phyloP scores from a whole-genome alignment of 441 rosid species.

The Kokia cookei region DNA sequence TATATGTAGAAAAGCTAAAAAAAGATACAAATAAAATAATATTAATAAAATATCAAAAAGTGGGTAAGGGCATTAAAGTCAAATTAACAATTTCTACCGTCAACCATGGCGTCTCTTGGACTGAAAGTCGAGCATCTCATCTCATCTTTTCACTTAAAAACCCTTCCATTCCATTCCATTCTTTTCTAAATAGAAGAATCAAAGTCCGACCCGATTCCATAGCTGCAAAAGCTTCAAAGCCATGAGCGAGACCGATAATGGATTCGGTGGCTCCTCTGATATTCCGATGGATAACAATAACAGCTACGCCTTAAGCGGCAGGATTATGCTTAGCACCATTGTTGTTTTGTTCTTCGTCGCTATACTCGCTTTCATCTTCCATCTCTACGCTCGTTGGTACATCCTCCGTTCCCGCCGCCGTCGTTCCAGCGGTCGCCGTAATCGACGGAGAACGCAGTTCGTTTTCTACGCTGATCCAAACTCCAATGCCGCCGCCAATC shows the following conservation, averaged over 20 bases:
- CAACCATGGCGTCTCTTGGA: neutral
- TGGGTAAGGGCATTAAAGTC: slow-evolving; percentile 2
- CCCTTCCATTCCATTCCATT: neutral
- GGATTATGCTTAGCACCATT: slow-evolving; percentile 64
- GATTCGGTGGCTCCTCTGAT: neutral
- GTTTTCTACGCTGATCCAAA: slow-evolving; percentile 47
- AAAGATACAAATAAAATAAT: too few relatives aligned
- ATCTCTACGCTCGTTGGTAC: slow-evolving; percentile 79
- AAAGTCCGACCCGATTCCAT: neutral
- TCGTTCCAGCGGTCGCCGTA: slow-evolving; percentile 44
- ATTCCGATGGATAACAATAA: neutral
- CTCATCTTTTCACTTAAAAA: neutral
- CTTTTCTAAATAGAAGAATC: neutral
- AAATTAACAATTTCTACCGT: neutral
- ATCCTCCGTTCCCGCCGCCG: slow-evolving; percentile 59
- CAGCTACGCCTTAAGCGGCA: slow-evolving; percentile 56
- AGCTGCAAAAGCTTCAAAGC: neutral
- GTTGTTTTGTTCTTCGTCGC: slow-evolving; percentile 68
- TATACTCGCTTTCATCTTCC: slow-evolving; percentile 55
- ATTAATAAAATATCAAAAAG: slow-evolving; percentile 1
- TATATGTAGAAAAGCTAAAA: too few relatives aligned
- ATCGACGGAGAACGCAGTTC: slow-evolving; percentile 37
- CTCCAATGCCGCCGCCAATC: slow-evolving; percentile 13
- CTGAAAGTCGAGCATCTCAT: neutral
- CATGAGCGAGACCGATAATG: neutral